phyloP scores from a whole-genome alignment of 164 flowering plant species.

The Amborella trichopoda region DNA sequence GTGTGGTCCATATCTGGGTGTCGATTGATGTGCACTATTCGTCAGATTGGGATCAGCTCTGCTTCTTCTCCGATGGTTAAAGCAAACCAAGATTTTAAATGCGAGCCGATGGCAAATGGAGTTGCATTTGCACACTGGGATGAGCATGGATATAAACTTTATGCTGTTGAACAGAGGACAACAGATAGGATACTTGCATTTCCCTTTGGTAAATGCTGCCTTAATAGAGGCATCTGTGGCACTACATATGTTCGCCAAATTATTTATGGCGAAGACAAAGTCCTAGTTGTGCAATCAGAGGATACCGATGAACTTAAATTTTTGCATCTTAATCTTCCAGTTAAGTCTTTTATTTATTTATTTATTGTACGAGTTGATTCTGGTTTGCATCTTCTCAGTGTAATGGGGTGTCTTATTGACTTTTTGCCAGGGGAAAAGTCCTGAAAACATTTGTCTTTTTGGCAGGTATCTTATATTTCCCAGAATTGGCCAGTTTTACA shows the following conservation, averaged over 20 bases:
- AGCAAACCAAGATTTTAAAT: conserved; percentile 56
- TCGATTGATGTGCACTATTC: conserved; percentile 92
- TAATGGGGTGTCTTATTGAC: too few species aligned
- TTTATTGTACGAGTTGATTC: conserved; percentile 2
- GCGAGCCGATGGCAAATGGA: conserved; percentile 85
- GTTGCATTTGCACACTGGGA: conserved; percentile 88
- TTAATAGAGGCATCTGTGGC: conserved; percentile 84
- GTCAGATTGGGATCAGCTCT: conserved; percentile 84
- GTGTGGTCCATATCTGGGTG: conserved; percentile 99
- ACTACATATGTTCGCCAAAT: conserved; percentile 77
- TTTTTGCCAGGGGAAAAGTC: not conserved
- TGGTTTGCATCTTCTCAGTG: too few species aligned
- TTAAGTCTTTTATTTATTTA: conserved; percentile 33
- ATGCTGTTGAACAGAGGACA: conserved; percentile 73
- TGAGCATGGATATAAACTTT: conserved; percentile 90
- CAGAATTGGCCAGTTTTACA: conserved; percentile 98
- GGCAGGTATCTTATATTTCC: conserved; percentile 85
- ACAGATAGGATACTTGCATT: conserved; percentile 75
- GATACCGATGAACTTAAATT: conserved; percentile 88
- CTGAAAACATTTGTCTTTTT: conserved; percentile 1
- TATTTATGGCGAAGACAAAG: conserved; percentile 85
- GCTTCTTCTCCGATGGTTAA: conserved; percentile 81
- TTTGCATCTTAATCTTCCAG: conserved; percentile 90
- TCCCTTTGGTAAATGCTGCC: conserved; percentile 95
- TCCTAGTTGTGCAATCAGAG: conserved; percentile 89